Conservation (phyloP, 139 green algal genomes). For the Chlorella sp. region DNA sequence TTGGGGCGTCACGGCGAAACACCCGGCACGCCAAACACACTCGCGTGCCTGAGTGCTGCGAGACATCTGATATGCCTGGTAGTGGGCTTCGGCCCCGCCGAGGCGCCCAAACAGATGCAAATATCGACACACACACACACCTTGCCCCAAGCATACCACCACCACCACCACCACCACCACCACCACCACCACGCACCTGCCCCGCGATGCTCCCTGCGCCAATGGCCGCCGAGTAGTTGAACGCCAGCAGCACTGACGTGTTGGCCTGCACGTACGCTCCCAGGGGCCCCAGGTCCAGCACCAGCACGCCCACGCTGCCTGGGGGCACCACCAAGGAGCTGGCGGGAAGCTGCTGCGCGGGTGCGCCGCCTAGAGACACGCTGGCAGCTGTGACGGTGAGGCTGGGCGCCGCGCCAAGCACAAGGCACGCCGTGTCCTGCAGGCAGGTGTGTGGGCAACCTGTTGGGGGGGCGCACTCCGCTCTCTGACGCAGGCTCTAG, state of each 20-base stretch:
- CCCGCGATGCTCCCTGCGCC: background rate
- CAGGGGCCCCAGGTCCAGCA: background rate
- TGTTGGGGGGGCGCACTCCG: background rate
- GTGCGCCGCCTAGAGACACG: background rate
- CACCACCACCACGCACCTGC: too few species aligned
- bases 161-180: too few species aligned
- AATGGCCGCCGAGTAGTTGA: background rate
- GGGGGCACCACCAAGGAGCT: background rate
- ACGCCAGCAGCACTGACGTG: background rate
- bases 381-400: background rate
- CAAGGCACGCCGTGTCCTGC: background rate
- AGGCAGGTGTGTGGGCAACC: background rate
- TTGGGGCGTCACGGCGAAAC: too few species aligned
- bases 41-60: too few species aligned
- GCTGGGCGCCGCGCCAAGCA: background rate
- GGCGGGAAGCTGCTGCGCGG: background rate
- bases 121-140: too few species aligned
- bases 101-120: too few species aligned
- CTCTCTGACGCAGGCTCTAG: too few species aligned
- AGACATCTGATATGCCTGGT: too few species aligned
- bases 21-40: too few species aligned
- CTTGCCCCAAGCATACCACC: too few species aligned
- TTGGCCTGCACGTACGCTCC: background rate
- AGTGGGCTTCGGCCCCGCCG: too few species aligned
- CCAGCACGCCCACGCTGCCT: background rate